phyloP scores from a whole-genome alignment of 495 filamentous ascomycete species.

The Lasiosphaeris hirsuta region DNA sequence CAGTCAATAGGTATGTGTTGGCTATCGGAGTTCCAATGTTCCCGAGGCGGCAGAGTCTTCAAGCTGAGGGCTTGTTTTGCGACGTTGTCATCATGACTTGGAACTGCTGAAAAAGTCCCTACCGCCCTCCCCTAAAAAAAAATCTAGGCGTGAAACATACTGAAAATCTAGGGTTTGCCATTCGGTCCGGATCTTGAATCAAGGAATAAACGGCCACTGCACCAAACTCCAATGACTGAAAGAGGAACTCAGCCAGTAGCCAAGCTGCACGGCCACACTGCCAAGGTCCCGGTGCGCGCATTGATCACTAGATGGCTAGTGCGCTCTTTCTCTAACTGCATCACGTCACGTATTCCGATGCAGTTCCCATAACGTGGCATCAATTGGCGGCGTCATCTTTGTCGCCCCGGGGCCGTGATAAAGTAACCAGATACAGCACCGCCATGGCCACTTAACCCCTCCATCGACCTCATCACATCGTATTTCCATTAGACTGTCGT shows the following conservation, averaged over 20 bases:
- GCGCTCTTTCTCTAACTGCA: neutral
- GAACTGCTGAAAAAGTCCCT: too few relatives aligned
- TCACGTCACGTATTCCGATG: constrained; percentile 9
- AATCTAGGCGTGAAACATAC: too few relatives aligned
- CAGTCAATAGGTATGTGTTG: too few relatives aligned
- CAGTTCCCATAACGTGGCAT: constrained; percentile 35
- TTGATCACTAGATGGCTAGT: neutral
- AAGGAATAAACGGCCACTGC: too few relatives aligned
- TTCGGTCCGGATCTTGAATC: too few relatives aligned
- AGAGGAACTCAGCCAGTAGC: neutral
- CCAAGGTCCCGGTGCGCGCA: neutral
- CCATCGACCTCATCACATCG: constrained; percentile 11
- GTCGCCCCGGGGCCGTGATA: neutral
- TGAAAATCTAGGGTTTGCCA: too few relatives aligned
- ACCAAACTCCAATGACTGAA: too few relatives aligned
- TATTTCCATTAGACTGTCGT: constrained; percentile 12
- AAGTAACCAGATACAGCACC: neutral
- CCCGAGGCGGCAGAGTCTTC: too few relatives aligned
- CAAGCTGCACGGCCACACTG: neutral
- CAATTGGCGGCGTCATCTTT: constrained; percentile 21
- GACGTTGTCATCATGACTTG: too few relatives aligned
- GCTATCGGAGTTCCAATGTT: too few relatives aligned
- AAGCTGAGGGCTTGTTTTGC: too few relatives aligned
- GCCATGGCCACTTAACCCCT: constrained; percentile 25
- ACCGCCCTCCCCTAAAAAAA: too few relatives aligned